These are phyloP conservation scores for Suillus tomentosus DNA, from an alignment of 768 basidiomycete genomes.

Conservation along the genomic window DNA sequence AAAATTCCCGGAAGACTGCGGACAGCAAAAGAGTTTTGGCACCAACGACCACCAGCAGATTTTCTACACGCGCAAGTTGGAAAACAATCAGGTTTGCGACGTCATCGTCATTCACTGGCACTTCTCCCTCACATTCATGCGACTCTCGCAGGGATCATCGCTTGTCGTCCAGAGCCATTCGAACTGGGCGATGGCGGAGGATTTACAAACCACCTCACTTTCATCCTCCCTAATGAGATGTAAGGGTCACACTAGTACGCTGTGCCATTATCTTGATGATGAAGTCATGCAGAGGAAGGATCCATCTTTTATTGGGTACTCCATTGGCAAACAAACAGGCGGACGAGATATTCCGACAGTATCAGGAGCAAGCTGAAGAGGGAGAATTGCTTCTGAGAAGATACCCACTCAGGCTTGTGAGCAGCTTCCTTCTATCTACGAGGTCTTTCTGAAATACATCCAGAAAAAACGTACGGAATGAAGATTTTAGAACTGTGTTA, in stretches of 20 bases:
- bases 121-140: neutral
- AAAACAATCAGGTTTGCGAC: slow-evolving; percentile 30
- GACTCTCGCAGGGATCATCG: slow-evolving; percentile 22
- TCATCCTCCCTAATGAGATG: slow-evolving; percentile 50
- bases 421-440: slow-evolving; percentile 22
- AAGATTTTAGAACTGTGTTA: neutral
- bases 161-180: slow-evolving; percentile 20
- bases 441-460: slow-evolving; percentile 15
- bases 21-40: slow-evolving; percentile 41
- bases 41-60: slow-evolving; percentile 26
- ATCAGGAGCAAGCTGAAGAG: slow-evolving; percentile 63
- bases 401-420: slow-evolving; percentile 70
- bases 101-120: neutral
- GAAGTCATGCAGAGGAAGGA: slow-evolving; percentile 47
- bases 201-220: slow-evolving; percentile 44
- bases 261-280: neutral
- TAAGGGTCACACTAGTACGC: slow-evolving; percentile 22
- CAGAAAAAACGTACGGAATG: slow-evolving; percentile 65
- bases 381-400: slow-evolving; percentile 65
- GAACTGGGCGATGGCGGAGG: slow-evolving; percentile 24
- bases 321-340: slow-evolving; percentile 44
- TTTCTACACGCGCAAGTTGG: slow-evolving; percentile 32
- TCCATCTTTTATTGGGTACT: slow-evolving; percentile 54
- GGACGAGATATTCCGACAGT: slow-evolving; percentile 59
- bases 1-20: slow-evolving; percentile 25